These are phyloP conservation scores for Rhododendron simsii DNA, from an alignment of 148 eudicot species.

Conservation along the genomic window DNA sequence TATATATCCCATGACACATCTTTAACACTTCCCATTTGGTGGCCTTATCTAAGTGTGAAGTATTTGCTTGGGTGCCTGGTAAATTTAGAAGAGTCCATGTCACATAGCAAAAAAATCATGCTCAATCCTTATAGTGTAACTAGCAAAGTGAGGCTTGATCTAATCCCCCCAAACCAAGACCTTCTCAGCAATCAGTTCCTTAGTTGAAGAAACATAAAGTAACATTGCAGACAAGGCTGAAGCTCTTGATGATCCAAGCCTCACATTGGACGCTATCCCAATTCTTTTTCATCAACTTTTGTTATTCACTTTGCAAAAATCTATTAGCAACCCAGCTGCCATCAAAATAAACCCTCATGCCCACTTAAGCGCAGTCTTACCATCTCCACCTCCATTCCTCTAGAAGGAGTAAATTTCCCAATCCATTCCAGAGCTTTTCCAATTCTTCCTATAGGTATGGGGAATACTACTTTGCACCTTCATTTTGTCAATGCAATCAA, in stretches of 20 bases:
- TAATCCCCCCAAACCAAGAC: neutral
- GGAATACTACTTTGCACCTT: neutral
- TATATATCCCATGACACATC: neutral
- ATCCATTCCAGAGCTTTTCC: neutral
- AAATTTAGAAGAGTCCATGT: neutral
- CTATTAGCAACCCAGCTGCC: neutral
- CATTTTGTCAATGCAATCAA: neutral
- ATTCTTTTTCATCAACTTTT: neutral
- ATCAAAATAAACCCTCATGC: neutral
- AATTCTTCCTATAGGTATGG: neutral
- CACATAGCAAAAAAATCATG: neutral
- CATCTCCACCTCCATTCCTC: neutral
- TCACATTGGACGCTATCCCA: neutral
- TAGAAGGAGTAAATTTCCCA: neutral
- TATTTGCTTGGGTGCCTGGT: neutral
- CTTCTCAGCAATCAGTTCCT: neutral
- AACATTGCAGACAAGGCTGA: neutral
- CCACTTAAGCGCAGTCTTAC: neutral
- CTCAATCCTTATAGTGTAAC: neutral
- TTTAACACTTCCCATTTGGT: neutral
- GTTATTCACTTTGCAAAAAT: neutral
- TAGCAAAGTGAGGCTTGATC: neutral
- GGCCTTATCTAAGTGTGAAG: neutral
- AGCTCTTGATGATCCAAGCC: neutral
- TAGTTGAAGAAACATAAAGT: neutral